Base-by-base conservation (phyloP, 805 yeast species). In the Candida krabiensis region DNA sequence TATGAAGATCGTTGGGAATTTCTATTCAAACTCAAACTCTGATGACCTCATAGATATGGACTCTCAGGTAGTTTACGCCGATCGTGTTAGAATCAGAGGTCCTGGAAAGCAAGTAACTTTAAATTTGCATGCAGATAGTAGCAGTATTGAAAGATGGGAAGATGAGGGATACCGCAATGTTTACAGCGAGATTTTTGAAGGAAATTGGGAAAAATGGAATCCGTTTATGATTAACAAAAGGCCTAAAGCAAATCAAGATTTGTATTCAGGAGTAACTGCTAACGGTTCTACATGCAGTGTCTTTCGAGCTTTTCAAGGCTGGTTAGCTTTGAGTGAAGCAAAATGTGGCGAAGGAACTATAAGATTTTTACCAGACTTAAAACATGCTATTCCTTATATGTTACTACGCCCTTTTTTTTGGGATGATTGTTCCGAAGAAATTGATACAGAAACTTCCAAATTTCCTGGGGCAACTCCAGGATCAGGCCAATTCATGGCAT, bases 131-230 rank as follows among this genome's bases (percentile, higher is more conserved):
- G 50, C 59, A n/a, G 75, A 70, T 42, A 57, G 67, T n/a, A 66
- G 71, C 11, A 60, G 70, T 2, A 50, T 70, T 25, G 75, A 69
- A 44, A 47, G 75, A 33, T 71, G 75, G 75, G 74, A 70, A 46
- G 74, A 71, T 48, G 44, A 38, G 11, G 58, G 51, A 17, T 71
- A 68, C 48, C 43, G 67, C n/a, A 45, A 50, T 9, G 60, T 58
- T 18, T 71, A 71, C 46, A 38, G 49, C 5, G 56, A 53, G 28
- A 66, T 71, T 16, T 61, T 65, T 22, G 62, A 60, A 19, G 70
- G 70, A 4, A 40, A 48, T 9, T 69, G 75, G 74, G 72, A 70
- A 50, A 52, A 62, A 9, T 70, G 59, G 56, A 72, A 71, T 38
- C 66, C 74, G 5, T 68, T 46, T 31, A 62, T 63, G 36, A 53